Conservation (phyloP, 768 basidiomycete species). For the Psilocybe subaeruginosa region DNA sequence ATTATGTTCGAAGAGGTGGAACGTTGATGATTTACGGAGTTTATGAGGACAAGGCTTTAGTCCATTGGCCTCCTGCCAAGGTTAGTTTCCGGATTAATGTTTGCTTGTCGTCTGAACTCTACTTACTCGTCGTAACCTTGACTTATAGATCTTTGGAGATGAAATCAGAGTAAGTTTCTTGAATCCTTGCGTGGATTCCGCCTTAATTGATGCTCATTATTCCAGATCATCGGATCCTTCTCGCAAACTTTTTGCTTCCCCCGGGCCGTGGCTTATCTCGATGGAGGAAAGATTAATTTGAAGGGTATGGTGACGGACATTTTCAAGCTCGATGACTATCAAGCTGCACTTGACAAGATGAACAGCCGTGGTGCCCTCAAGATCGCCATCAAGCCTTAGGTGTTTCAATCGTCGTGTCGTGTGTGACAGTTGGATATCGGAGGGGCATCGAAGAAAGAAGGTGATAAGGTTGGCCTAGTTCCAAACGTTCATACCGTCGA, state of each 20-base stretch:
- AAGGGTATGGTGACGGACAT: slow-evolving; percentile 75
- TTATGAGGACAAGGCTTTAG: slow-evolving; percentile 82
- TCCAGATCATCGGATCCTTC: slow-evolving; percentile 87
- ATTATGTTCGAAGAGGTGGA: slow-evolving; percentile 86
- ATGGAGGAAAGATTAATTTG: slow-evolving; percentile 80
- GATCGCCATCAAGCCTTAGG: slow-evolving; percentile 62
- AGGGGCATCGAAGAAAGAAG: background rate
- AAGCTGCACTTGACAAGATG: slow-evolving; percentile 76
- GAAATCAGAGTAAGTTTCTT: slow-evolving; percentile 41
- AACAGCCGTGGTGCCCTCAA: slow-evolving; percentile 61
- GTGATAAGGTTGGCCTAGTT: background rate
- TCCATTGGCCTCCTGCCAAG: slow-evolving; percentile 87
- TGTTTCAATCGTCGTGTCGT: background rate
- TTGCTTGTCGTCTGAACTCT: background rate
- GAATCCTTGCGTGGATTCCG: background rate
- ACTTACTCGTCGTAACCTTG: background rate
- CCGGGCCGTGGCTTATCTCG: slow-evolving; percentile 86
- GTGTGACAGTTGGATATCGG: background rate
- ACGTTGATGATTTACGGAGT: slow-evolving; percentile 91
- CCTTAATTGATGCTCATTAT: slow-evolving; percentile 19
- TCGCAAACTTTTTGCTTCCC: slow-evolving; percentile 91
- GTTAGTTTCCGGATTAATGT: slow-evolving; percentile 51
- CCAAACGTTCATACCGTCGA: background rate
- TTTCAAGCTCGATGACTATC: slow-evolving; percentile 71
- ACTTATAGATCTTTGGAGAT: slow-evolving; percentile 68